Conservation (phyloP, 495 filamentous ascomycete species). For the Talaromyces adpressus region DNA sequence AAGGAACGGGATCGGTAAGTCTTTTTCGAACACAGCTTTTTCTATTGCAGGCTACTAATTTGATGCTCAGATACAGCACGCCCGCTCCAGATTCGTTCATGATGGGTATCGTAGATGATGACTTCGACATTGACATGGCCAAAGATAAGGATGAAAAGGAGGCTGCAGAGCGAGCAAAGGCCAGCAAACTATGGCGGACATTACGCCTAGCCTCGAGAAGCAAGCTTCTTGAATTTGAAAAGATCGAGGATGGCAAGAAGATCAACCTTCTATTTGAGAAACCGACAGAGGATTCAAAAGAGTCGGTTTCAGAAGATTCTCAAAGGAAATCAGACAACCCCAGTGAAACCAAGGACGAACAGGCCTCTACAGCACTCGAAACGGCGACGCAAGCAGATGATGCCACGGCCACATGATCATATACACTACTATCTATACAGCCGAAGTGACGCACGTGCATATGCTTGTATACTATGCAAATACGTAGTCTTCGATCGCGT, state of each 20-base stretch:
- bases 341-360: conserved; percentile 2
- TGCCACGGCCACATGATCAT: not conserved
- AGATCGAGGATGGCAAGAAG: conserved; percentile 74
- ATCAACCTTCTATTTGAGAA: conserved; percentile 44
- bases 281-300: conserved; percentile 17
- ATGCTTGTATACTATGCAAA: not conserved
- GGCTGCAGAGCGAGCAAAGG: conserved; percentile 56
- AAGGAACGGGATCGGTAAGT: conserved; percentile 49
- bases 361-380: not conserved
- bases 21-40: not conserved
- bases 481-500: not conserved
- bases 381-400: not conserved
- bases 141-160: conserved; percentile 63
- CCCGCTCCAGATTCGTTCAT: conserved; percentile 52
- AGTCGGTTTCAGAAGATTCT: conserved; percentile 10
- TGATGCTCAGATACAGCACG: conserved; percentile 30
- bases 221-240: conserved; percentile 72
- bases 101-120: conserved; percentile 56
- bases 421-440: not conserved
- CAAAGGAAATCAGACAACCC: conserved; percentile 7
- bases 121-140: conserved; percentile 79
- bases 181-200: conserved; percentile 83
- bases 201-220: conserved; percentile 68
- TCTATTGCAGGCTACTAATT: conserved; percentile 9
- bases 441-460: not conserved